phyloP scores from a whole-genome alignment of 1,284 basidiomycete genomes.

The Moesziomyces sp. region DNA sequence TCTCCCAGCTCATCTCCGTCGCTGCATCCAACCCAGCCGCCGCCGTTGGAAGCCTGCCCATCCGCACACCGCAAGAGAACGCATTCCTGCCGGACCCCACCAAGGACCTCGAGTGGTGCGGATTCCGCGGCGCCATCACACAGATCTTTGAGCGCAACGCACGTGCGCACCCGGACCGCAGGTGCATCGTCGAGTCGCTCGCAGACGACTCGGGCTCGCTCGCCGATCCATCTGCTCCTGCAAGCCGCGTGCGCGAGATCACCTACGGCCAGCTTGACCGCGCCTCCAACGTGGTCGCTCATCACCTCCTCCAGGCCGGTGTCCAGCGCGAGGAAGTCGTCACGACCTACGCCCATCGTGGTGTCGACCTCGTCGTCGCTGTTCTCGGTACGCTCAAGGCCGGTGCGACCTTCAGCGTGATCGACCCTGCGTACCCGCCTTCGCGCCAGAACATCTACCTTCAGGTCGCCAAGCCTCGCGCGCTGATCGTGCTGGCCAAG shows the following conservation, averaged over 20 bases:
- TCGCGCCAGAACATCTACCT: slow-evolving; percentile 95
- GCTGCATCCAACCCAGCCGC: slow-evolving; percentile 74
- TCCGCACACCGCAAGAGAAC: slow-evolving; percentile 75
- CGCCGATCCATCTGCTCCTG: slow-evolving; percentile 76
- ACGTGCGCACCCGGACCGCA: slow-evolving; percentile 56
- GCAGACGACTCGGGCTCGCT: slow-evolving; percentile 41
- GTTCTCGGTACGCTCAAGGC: slow-evolving; percentile 97
- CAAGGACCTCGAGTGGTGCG: slow-evolving; percentile 94
- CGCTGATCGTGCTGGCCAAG: slow-evolving; percentile 88
- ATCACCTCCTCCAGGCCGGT: slow-evolving; percentile 86
- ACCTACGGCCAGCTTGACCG: slow-evolving; percentile 84
- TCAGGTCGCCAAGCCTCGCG: slow-evolving; percentile 91
- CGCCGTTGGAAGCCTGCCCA: slow-evolving; percentile 58
- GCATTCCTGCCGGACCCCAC: slow-evolving; percentile 83
- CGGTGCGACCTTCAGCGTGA: slow-evolving; percentile 96
- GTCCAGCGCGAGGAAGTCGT: slow-evolving; percentile 94
- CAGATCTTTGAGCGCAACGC: slow-evolving; percentile 72
- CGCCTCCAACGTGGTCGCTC: slow-evolving; percentile 89
- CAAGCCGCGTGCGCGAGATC: slow-evolving; percentile 74
- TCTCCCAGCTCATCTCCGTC: slow-evolving; percentile 79
- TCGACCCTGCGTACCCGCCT: slow-evolving; percentile 97
- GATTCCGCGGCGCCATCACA: slow-evolving; percentile 93
- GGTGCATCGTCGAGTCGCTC: slow-evolving; percentile 72
- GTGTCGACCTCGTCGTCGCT: slow-evolving; percentile 95
- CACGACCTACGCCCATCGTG: slow-evolving; percentile 97